A percentile compares a stretch with the other conserved stretches of the same genome.
These are phyloP conservation scores for Ophiostoma perfectum DNA, from an alignment of 2,329 filamentous ascomycete species.

Conservation along the genomic window DNA sequence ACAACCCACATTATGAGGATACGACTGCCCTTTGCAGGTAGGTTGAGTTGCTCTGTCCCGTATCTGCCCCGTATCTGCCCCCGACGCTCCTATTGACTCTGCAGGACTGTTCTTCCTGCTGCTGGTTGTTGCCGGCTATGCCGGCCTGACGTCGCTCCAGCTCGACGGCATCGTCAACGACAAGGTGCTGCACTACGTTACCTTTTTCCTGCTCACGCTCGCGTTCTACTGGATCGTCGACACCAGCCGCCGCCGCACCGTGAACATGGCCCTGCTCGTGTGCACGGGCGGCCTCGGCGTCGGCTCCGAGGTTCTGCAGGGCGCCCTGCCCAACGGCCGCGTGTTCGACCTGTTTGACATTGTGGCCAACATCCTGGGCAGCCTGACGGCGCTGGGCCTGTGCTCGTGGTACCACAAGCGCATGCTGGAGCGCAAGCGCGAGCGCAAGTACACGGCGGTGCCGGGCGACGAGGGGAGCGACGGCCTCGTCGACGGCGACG, in stretches of 20 bases:
- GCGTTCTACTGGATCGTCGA: conserved; percentile 97
- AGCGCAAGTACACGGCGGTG: conserved; percentile 66
- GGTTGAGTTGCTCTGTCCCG: not conserved
- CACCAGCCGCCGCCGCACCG: conserved; percentile 74
- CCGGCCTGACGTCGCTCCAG: conserved; percentile 65
- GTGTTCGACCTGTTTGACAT: conserved; percentile 77
- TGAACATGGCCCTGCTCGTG: conserved; percentile 75
- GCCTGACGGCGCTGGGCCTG: conserved; percentile 62
- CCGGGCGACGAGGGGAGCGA: conserved; percentile 51
- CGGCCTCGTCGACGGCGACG: conserved; percentile 66
- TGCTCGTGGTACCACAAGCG: conserved; percentile 92
- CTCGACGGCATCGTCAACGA: conserved; percentile 64
- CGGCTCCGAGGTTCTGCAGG: conserved; percentile 71
- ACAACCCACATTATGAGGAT: conserved; percentile 61
- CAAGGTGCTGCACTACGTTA: conserved; percentile 79
- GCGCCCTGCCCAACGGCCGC: conserved; percentile 66
- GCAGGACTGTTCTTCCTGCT: conserved; percentile 65
- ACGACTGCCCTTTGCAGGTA: conserved; percentile 81
- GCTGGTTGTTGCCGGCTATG: conserved; percentile 69
- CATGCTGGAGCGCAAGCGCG: conserved; percentile 83
- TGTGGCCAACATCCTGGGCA: conserved; percentile 79
- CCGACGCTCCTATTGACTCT: too few species aligned
- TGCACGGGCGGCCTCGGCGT: conserved; percentile 68
- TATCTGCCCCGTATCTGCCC: conserved; percentile 9
- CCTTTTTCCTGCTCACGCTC: conserved; percentile 84